These are phyloP conservation scores for Penicillium maclennaniae DNA, from an alignment of 495 filamentous ascomycete species.

Conservation along the genomic window DNA sequence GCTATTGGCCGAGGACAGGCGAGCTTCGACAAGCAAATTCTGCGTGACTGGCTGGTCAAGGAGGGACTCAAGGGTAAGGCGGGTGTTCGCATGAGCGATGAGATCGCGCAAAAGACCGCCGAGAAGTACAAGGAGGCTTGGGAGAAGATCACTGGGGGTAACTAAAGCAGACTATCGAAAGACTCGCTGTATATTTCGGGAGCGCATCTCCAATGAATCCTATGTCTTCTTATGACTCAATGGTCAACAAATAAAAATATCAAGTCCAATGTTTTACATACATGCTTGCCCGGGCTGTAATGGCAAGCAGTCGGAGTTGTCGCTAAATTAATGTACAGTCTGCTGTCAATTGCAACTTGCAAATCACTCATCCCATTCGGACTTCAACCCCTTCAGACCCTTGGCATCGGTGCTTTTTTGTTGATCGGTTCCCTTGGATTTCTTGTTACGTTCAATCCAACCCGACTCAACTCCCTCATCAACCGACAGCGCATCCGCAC, in stretches of 20 bases:
- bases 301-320: not conserved
- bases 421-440: not conserved
- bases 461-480: constrained; percentile 38
- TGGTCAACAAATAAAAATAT: constrained; percentile 1
- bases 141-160: constrained; percentile 61
- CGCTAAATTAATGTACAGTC: constrained; percentile 11
- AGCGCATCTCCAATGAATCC: not conserved
- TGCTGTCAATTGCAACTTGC: not conserved
- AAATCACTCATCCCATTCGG: constrained; percentile 37
- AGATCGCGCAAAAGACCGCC: constrained; percentile 59
- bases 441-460: constrained; percentile 19
- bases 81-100: constrained; percentile 62
- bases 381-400: constrained; percentile 36
- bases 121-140: constrained; percentile 67
- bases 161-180: constrained; percentile 9
- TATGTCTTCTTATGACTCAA: constrained; percentile 6
- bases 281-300: not conserved
- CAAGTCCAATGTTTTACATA: constrained; percentile 9
- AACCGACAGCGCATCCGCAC: constrained; percentile 37
- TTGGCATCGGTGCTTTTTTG: constrained; percentile 25
- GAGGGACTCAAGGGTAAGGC: constrained; percentile 68
- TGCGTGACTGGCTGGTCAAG: constrained; percentile 79
- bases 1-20: constrained; percentile 68
- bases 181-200: constrained; percentile 2
- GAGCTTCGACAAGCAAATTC: constrained; percentile 88